These are phyloP conservation scores for Scheffersomyces lignosus DNA, from an alignment of 805 yeast genomes.

Conservation along the genomic window DNA sequence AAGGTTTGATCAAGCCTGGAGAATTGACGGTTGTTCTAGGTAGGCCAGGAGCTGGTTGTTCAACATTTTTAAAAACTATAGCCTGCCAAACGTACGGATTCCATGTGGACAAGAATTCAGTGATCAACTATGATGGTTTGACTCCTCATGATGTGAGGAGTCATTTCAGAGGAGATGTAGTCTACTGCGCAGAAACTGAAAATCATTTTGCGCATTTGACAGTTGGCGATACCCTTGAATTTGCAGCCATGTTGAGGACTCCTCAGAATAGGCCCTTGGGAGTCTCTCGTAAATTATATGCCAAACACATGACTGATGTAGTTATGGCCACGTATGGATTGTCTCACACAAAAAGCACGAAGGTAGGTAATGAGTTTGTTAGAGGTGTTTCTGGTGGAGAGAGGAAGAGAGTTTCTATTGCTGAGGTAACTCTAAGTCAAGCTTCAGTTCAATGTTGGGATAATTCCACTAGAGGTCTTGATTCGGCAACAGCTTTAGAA, in stretches of 20 bases:
- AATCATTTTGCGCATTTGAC: conserved; percentile 65
- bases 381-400: conserved; percentile 36
- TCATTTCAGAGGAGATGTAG: conserved; percentile 65
- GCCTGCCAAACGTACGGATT: conserved; percentile 66
- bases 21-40: conserved; percentile 69
- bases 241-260: conserved; percentile 60
- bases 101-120: conserved; percentile 44
- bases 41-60: conserved; percentile 77
- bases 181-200: conserved; percentile 67
- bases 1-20: conserved; percentile 59
- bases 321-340: conserved; percentile 57
- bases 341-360: conserved; percentile 54
- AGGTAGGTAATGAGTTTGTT: conserved; percentile 57
- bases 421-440: conserved; percentile 15
- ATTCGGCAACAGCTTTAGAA: conserved; percentile 69
- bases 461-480: conserved; percentile 71
- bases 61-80: conserved; percentile 61
- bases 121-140: conserved; percentile 53
- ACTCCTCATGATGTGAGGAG: conserved; percentile 46
- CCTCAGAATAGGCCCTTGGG: conserved; percentile 61
- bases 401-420: conserved; percentile 23
- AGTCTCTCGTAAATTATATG: conserved; percentile 52
- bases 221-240: conserved; percentile 62
- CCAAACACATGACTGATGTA: conserved; percentile 53
- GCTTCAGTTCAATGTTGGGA: conserved; percentile 63